Evolutionary conservation across 352 stramenopile species (phyloP).

Genomic region (Phytopythium kandeliae): DNA sequence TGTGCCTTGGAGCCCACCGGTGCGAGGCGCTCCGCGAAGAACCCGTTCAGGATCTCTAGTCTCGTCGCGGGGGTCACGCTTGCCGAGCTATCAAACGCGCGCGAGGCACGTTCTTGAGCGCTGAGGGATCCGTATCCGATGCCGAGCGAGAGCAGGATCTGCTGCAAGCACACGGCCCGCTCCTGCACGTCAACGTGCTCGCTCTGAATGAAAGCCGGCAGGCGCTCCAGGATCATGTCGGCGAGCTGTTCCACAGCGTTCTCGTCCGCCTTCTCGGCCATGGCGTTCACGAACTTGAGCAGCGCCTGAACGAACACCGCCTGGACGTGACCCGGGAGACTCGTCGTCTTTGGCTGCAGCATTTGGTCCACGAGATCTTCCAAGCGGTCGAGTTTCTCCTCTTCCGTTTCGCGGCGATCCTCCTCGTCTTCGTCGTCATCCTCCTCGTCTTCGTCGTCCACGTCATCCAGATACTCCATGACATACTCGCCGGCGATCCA

Average conservation of each 20-base stretch:
- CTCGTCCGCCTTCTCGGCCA: slow-evolving; percentile 67
- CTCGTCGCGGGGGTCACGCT: slow-evolving; percentile 36
- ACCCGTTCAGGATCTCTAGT: slow-evolving; percentile 58
- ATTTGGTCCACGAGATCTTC: slow-evolving; percentile 80
- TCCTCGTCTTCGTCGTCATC: slow-evolving; percentile 78
- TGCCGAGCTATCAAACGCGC: slow-evolving; percentile 55
- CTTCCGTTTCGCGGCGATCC: slow-evolving; percentile 56
- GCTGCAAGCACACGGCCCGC: slow-evolving; percentile 84
- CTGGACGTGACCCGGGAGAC: slow-evolving; percentile 86
- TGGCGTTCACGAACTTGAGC: slow-evolving; percentile 84
- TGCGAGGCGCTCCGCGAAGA: slow-evolving; percentile 79
- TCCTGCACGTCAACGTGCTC: slow-evolving; percentile 95
- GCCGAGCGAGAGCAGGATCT: slow-evolving; percentile 55
- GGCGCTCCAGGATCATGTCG: slow-evolving; percentile 74
- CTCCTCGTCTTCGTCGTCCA: slow-evolving; percentile 68
- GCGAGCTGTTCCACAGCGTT: slow-evolving; percentile 82
- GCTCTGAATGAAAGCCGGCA: slow-evolving; percentile 88
- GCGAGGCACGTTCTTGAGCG: slow-evolving; percentile 53
- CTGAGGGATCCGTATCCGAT: slow-evolving; percentile 54
- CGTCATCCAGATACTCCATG: slow-evolving; percentile 85
- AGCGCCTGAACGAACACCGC: slow-evolving; percentile 94
- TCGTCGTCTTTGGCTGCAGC: slow-evolving; percentile 72
- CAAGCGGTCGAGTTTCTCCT: slow-evolving; percentile 85
- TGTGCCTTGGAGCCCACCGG: slow-evolving; percentile 91
- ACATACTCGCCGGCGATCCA: slow-evolving; percentile 99